Conservation (phyloP, 2,329 filamentous ascomycete genomes). For the Dothidotthia symphoricarpi region DNA sequence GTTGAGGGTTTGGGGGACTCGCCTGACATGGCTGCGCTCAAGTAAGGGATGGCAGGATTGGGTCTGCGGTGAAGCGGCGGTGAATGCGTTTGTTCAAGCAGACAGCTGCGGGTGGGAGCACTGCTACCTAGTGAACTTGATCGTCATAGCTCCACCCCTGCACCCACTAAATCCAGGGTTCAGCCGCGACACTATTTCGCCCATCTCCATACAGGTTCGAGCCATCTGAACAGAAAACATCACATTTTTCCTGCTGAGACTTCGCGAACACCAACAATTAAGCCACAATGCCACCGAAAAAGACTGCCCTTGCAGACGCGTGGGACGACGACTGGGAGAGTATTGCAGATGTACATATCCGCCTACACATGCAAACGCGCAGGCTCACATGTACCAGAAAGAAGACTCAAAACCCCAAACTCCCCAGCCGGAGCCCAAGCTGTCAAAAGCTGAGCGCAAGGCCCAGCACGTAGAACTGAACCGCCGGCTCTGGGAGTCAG, state of each 20-base stretch:
- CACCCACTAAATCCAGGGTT: too few relatives aligned
- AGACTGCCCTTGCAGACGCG: slow-evolving; percentile 54
- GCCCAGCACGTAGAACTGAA: slow-evolving; percentile 82
- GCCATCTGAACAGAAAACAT: too few relatives aligned
- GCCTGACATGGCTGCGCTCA: slow-evolving; percentile 6
- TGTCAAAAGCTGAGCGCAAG: slow-evolving; percentile 73
- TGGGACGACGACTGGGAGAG: slow-evolving; percentile 93
- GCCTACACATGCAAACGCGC: slow-evolving; percentile 3
- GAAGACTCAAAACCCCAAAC: slow-evolving; percentile 40
- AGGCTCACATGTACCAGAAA: slow-evolving; percentile 31
- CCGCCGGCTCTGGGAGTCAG: slow-evolving; percentile 82
- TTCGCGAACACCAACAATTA: slow-evolving; percentile 34
- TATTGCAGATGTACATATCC: slow-evolving; percentile 63
- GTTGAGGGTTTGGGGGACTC: too few relatives aligned
- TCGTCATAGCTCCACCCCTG: too few relatives aligned
- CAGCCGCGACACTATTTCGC: too few relatives aligned
- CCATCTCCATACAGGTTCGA: too few relatives aligned
- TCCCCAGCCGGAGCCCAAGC: slow-evolving; percentile 46
- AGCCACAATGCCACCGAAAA: slow-evolving; percentile 36
- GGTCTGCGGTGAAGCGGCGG: neutral
- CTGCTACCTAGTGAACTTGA: too few relatives aligned
- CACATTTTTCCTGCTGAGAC: too few relatives aligned
- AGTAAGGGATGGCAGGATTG: neutral
- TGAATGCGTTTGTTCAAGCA: slow-evolving; percentile 1
- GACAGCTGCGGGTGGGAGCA: neutral